phyloP scores from a whole-genome alignment of 106 monocot genomes.

The Triglochin maritima region DNA sequence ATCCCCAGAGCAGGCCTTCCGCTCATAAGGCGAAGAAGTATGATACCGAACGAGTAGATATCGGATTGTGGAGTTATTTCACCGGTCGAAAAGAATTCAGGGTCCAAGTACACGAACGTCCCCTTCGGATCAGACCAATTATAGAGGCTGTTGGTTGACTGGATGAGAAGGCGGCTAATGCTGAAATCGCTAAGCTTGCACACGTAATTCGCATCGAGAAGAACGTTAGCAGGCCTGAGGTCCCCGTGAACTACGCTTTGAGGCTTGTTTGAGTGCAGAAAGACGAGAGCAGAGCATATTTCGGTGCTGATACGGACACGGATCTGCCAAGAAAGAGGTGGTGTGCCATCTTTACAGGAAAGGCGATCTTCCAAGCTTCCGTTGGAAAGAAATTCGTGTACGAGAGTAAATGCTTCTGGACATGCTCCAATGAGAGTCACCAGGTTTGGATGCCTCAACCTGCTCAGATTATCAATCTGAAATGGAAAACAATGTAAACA shows the following conservation, averaged over 20 bases:
- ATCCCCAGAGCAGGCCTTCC: slow-evolving; percentile 9
- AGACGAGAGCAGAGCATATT: slow-evolving; percentile 58
- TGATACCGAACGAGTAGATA: slow-evolving; percentile 9
- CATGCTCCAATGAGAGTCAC: neutral
- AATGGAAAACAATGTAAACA: neutral
- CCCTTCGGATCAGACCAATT: slow-evolving; percentile 21
- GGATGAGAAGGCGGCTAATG: slow-evolving; percentile 14
- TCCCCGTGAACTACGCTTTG: slow-evolving; percentile 17
- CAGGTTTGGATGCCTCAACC: neutral
- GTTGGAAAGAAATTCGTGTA: neutral
- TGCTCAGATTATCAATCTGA: neutral
- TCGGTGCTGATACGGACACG: slow-evolving; percentile 43
- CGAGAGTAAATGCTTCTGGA: neutral
- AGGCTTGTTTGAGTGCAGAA: slow-evolving; percentile 20
- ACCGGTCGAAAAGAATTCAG: slow-evolving; percentile 19
- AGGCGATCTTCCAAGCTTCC: slow-evolving; percentile 53
- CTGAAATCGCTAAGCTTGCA: slow-evolving; percentile 22
- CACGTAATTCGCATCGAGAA: slow-evolving; percentile 21
- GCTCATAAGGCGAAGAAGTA: slow-evolving; percentile 4
- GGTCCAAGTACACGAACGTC: slow-evolving; percentile 38
- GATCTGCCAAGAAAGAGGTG: slow-evolving; percentile 45
- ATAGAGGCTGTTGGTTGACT: slow-evolving; percentile 4
- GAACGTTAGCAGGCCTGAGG: slow-evolving; percentile 21
- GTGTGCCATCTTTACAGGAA: slow-evolving; percentile 18
- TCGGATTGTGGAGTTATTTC: neutral